Conservation (phyloP, 495 filamentous ascomycete species). For the Cercophora samala region DNA sequence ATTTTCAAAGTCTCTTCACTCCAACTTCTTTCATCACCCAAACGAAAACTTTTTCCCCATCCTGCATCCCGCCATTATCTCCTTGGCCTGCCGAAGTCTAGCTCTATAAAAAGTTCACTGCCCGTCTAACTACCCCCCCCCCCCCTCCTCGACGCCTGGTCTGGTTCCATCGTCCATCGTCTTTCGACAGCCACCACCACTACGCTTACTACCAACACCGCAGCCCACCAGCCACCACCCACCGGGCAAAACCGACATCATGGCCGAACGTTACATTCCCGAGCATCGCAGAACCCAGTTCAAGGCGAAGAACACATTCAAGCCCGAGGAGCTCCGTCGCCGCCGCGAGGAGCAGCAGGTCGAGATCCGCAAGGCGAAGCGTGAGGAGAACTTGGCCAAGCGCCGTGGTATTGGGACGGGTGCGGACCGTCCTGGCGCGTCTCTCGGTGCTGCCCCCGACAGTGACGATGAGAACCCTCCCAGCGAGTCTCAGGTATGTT, state of each 20-base stretch:
- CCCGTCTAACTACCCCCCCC: neutral
- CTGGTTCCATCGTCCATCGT: slow-evolving; percentile 30
- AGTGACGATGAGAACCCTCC: slow-evolving; percentile 95
- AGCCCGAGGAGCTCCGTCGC: slow-evolving; percentile 96
- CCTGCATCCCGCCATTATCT: neutral
- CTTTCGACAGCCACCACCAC: slow-evolving; percentile 33
- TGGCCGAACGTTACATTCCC: slow-evolving; percentile 98
- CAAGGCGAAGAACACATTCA: slow-evolving; percentile 98
- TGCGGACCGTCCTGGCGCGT: slow-evolving; percentile 79
- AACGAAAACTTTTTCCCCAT: slow-evolving; percentile 27
- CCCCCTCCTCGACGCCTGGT: slow-evolving; percentile 29
- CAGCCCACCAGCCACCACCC: no score
- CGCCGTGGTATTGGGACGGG: slow-evolving; percentile 81
- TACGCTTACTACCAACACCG: no score
- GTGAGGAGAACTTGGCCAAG: slow-evolving; percentile 98
- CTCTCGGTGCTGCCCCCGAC: slow-evolving; percentile 81
- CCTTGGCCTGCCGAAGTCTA: neutral
- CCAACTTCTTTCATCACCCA: slow-evolving; percentile 39
- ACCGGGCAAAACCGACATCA: slow-evolving; percentile 44
- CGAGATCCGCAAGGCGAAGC: slow-evolving; percentile 96
- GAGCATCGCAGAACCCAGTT: slow-evolving; percentile 98
- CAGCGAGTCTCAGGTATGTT: slow-evolving; percentile 92
- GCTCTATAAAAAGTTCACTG: neutral
- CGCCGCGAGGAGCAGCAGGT: slow-evolving; percentile 99
- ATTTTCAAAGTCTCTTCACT: slow-evolving; percentile 32